Base-by-base conservation (phyloP, 108 stramenopile species). In the Nitzschia inconspicua region DNA sequence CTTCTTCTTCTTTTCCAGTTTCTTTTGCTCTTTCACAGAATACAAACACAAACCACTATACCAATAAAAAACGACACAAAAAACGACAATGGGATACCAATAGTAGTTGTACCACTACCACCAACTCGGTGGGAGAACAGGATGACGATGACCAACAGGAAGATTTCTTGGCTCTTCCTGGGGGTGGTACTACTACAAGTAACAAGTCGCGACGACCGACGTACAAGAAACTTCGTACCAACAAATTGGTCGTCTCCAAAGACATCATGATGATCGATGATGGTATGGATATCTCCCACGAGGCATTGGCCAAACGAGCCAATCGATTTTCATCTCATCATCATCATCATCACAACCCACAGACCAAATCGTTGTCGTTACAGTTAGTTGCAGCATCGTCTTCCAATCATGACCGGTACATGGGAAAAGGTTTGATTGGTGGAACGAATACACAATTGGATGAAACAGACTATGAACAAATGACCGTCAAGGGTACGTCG, bases 401-500 rank as follows among this genome's bases (percentile, higher is more conserved):
- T 32, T 26, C 48, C 26, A 49, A 27, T 28, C 53, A 79, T 53
- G 87, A 72, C 19, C 63, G 61, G 60, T 89, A 82, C 65, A 89
- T 85, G 88, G 88, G 88, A 6, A 85, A 72, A 32, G 48, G 63
- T 11, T 65, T 76, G 6, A 89, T 89, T 65, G 84, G 88, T 0
- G 82, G 82, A 1, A 42, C 56, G n/a, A 68, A 42, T 23, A 43
- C 44, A 36, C 44, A 59, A 29, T 57, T 88, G 18, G 65, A 57
- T 36, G 86, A 91, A 57, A 44, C 53, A 23, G 86, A 88, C 59
- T 87, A 72, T 57, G 86, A 76, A 52, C 49, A 63, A 13, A 87
- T 92, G 86, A 88, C 77, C 5, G 82, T 89, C 18, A 82, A 83
- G 68, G 91, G 91, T 22, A 88, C 82, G 27, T 89, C 84, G 49